Conservation (phyloP, 345 rosid species). For the Lepidium africanum region DNA sequence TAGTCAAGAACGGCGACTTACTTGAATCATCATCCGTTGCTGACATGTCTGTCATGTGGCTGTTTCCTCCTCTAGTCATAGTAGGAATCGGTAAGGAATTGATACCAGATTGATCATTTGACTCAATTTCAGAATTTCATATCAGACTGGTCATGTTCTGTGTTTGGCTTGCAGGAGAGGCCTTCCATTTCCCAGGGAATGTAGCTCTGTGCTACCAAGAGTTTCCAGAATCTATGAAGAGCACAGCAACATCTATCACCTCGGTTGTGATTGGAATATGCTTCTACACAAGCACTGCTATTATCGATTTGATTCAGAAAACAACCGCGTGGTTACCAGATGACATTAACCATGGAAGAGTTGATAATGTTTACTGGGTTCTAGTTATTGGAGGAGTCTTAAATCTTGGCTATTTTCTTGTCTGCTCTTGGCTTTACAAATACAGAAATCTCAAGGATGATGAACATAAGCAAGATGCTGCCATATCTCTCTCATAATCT, state of each 20-base stretch:
- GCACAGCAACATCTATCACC: constrained; percentile 45
- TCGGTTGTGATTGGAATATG: constrained; percentile 38
- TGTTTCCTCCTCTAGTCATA: constrained; percentile 45
- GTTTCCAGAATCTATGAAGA: constrained; percentile 37
- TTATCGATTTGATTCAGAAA: constrained; percentile 35
- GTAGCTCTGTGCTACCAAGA: constrained; percentile 46
- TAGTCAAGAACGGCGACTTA: constrained; percentile 11
- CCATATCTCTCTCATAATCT: not conserved
- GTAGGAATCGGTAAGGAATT: constrained; percentile 33
- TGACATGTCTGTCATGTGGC: constrained; percentile 46
- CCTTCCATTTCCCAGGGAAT: constrained; percentile 55
- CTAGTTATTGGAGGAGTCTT: constrained; percentile 27
- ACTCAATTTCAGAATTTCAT: not conserved
- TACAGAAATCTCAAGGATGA: constrained; percentile 18
- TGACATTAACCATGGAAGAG: constrained; percentile 43
- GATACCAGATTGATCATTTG: not conserved
- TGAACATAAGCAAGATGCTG: not conserved
- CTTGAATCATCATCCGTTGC: constrained; percentile 5
- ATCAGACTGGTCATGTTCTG: not conserved
- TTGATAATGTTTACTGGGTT: constrained; percentile 44
- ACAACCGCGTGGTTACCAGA: constrained; percentile 46
- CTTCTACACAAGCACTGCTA: constrained; percentile 35
- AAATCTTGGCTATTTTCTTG: constrained; percentile 45
- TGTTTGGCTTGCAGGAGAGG: constrained; percentile 28
- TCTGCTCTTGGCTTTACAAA: constrained; percentile 31